Evolutionary conservation across 306 rosid species (phyloP), one percentile per base, ranked within the genome.

Genomic region (Castanea mollissima): DNA sequence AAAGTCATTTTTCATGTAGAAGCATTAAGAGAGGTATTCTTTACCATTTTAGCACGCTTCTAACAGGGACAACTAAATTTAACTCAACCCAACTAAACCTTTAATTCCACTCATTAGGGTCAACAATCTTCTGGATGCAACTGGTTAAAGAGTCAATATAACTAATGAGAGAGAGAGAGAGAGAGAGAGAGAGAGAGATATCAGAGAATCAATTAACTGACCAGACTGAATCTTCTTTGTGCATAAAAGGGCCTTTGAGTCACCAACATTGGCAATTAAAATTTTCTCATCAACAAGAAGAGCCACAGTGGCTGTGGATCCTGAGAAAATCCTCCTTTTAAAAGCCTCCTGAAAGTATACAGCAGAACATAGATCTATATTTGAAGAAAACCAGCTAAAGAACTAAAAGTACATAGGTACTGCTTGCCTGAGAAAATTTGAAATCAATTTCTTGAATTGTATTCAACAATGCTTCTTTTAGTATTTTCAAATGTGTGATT

Each of bases 231-330:
- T 71, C 38, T 21, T 71, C 56, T 49, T 34, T 2, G 38, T 13
- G 75, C 75, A 71, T 44, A 71, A 10, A 23, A 71, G 21, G 59
- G 75, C 75, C 59, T 41, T 71, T 23, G 75, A 71, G 35, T 64
- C 75, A 21, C 75, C 75, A 6, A 71, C 75, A 71, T 71, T 71
- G 35, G 58, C 35, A 25, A 71, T 15, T 23, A 71, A 46, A 71
- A 71, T 49, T 13, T 49, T 51, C 75, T 23, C 21, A 49, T 25
- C 56, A 49, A 71, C 75, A 51, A 71, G 55, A 44, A 71, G 41
- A 46, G 57, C 75, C 13, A 71, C 59, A 13, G 75, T 21, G 38
- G 75, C 75, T 3, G 75, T 71, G 59, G 75, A 71, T 23, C 75
- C 75, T 71, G 75, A 25, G 9, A 23, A 6, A 71, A 44, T 23